These are phyloP conservation scores for Massariosphaeria phaeospora DNA, from an alignment of 495 filamentous ascomycete genomes.

Conservation along the genomic window DNA sequence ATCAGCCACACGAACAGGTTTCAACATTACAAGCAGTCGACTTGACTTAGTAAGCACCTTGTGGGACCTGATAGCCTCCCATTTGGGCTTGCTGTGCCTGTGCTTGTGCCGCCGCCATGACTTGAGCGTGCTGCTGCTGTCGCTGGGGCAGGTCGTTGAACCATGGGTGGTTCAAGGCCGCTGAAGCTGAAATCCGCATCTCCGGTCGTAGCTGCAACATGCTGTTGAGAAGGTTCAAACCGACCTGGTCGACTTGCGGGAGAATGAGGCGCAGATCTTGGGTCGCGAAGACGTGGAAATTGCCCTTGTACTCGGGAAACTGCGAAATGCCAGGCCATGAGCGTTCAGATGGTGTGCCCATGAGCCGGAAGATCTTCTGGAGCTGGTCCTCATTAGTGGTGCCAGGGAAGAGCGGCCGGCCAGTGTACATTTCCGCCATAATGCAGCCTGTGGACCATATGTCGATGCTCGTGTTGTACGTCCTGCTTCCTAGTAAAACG, in stretches of 20 bases:
- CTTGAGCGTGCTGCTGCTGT: constrained; percentile 40
- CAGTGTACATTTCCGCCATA: constrained; percentile 84
- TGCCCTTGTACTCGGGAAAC: constrained; percentile 89
- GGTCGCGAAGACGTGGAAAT: constrained; percentile 91
- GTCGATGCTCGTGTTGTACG: constrained; percentile 88
- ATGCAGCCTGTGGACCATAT: constrained; percentile 92
- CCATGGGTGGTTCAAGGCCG: constrained; percentile 86
- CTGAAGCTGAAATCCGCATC: constrained; percentile 77
- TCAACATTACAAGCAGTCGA: neutral
- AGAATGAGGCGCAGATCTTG: constrained; percentile 81
- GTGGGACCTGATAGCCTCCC: constrained; percentile 22
- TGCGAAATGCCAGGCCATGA: constrained; percentile 92
- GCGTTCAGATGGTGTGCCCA: constrained; percentile 89
- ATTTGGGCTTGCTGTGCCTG: constrained; percentile 29
- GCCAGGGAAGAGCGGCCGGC: constrained; percentile 75
- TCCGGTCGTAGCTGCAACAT: constrained; percentile 95
- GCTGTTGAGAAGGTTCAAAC: constrained; percentile 75
- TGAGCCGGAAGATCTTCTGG: constrained; percentile 71
- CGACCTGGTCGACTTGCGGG: constrained; percentile 80
- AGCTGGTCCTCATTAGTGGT: constrained; percentile 81
- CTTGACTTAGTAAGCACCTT: constrained; percentile 27
- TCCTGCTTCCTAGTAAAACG: constrained; percentile 80
- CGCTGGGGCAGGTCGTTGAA: constrained; percentile 62
- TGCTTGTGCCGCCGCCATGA: constrained; percentile 38
- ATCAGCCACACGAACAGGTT: neutral